These are phyloP conservation scores for Alternaria conjuncta DNA, from an alignment of 2,329 filamentous ascomycete species.

Conservation along the genomic window DNA sequence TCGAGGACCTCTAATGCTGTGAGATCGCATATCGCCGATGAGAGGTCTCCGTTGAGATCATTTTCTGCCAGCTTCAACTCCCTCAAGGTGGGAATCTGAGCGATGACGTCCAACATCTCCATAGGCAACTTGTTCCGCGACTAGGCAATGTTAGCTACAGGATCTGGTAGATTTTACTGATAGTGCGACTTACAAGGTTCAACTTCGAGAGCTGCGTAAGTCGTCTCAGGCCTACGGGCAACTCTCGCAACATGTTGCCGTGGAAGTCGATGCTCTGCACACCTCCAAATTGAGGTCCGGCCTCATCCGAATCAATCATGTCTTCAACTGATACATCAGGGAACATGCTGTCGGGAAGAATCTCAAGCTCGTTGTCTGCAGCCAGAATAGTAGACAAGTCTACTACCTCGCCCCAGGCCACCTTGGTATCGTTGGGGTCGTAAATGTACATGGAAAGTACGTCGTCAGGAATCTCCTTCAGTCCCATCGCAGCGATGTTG, in stretches of 20 bases:
- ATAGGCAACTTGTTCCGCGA: conserved; percentile 82
- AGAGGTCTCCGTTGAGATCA: conserved; percentile 53
- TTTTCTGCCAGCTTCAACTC: conserved; percentile 76
- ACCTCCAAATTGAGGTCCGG: conserved; percentile 79
- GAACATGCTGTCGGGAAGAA: conserved; percentile 76
- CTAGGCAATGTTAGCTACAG: conserved; percentile 50
- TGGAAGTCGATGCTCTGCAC: conserved; percentile 85
- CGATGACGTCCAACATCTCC: conserved; percentile 73
- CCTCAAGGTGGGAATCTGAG: conserved; percentile 73
- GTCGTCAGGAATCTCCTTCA: conserved; percentile 80
- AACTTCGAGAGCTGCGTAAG: conserved; percentile 77
- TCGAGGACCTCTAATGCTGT: conserved; percentile 79
- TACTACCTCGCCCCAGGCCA: conserved; percentile 89
- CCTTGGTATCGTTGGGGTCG: conserved; percentile 65
- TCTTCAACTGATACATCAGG: conserved; percentile 68
- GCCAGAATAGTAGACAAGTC: conserved; percentile 84
- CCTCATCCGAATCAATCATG: conserved; percentile 66
- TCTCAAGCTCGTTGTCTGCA: conserved; percentile 86
- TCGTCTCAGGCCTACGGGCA: conserved; percentile 78
- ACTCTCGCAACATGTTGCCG: conserved; percentile 74
- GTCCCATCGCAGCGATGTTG: conserved; percentile 83
- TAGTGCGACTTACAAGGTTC: conserved; percentile 69
- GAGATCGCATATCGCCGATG: conserved; percentile 68
- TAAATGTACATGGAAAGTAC: conserved; percentile 91
- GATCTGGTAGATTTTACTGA: neutral